phyloP scores from a whole-genome alignment of 305 asterid species.

The Caryopteris hybrid region DNA sequence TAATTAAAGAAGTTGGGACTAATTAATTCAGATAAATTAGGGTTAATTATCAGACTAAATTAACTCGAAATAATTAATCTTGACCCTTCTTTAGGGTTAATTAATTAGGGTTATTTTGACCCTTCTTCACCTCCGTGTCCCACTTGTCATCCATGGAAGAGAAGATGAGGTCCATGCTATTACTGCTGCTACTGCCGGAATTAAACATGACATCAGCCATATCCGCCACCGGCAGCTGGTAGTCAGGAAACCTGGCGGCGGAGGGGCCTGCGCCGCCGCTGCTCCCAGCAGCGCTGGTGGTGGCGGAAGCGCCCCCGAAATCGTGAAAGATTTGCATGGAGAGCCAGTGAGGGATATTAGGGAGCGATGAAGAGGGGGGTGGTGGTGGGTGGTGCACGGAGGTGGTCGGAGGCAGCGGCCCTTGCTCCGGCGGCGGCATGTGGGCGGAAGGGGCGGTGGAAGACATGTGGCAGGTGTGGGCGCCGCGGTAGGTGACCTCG shows the following conservation, averaged over 20 bases:
- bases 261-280: slow-evolving; percentile 33
- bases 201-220: slow-evolving; percentile 87
- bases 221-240: slow-evolving; percentile 59
- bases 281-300: no score
- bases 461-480: slow-evolving; percentile 67
- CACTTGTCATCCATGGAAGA: slow-evolving; percentile 56
- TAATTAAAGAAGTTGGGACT: not conserved
- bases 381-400: slow-evolving; percentile 1
- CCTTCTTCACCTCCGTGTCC: slow-evolving; percentile 57
- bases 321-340: slow-evolving; percentile 50
- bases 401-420: slow-evolving; percentile 23
- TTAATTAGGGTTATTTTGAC: not conserved
- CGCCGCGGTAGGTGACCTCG: slow-evolving; percentile 58
- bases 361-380: slow-evolving; percentile 10
- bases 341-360: slow-evolving; percentile 44
- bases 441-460: slow-evolving; percentile 59
- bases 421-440: slow-evolving; percentile 25
- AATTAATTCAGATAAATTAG: not conserved
- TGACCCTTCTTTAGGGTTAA: no score
- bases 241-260: slow-evolving; percentile 25
- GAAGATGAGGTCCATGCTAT: slow-evolving; percentile 73
- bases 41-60: not conserved
- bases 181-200: slow-evolving; percentile 67
- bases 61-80: not conserved
- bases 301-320: not conserved